phyloP scores from a whole-genome alignment of 225 moss, liverwort and hornwort genomes.

The Ulota crispa region DNA sequence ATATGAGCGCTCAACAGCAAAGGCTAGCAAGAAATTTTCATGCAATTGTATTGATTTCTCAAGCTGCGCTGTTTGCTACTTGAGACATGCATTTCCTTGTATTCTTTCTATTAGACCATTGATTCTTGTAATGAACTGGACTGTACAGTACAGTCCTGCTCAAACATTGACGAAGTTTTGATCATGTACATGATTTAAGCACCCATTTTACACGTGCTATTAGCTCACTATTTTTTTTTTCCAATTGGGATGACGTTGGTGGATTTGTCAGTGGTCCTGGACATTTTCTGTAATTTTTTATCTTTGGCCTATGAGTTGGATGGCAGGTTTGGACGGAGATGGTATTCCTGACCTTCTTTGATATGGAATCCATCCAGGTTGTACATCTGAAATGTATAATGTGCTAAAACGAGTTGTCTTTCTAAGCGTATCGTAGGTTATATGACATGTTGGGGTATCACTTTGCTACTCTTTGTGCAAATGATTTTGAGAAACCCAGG shows the following conservation, averaged over 20 bases:
- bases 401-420: neutral
- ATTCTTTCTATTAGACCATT: conserved; percentile 1
- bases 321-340: neutral
- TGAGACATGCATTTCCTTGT: conserved; percentile 14
- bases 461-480: too few relatives aligned
- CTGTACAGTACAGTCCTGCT: neutral
- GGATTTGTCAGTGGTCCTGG: conserved; percentile 18
- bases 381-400: neutral
- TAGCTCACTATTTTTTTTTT: neutral
- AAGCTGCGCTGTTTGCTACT: neutral
- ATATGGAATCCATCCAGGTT: neutral
- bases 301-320: neutral
- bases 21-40: neutral
- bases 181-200: conserved; percentile 13
- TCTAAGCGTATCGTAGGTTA: too few relatives aligned
- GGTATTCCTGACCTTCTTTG: neutral
- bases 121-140: conserved; percentile 9
- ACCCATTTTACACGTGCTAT: conserved; percentile 16
- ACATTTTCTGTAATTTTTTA: neutral
- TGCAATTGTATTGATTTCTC: neutral
- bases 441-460: too few relatives aligned
- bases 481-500: too few relatives aligned
- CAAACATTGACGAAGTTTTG: conserved; percentile 26
- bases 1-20: conserved; percentile 8
- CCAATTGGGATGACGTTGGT: conserved; percentile 5